Evolutionary conservation across 805 yeast species (phyloP).

Genomic region (Candida rishiriensis): DNA sequence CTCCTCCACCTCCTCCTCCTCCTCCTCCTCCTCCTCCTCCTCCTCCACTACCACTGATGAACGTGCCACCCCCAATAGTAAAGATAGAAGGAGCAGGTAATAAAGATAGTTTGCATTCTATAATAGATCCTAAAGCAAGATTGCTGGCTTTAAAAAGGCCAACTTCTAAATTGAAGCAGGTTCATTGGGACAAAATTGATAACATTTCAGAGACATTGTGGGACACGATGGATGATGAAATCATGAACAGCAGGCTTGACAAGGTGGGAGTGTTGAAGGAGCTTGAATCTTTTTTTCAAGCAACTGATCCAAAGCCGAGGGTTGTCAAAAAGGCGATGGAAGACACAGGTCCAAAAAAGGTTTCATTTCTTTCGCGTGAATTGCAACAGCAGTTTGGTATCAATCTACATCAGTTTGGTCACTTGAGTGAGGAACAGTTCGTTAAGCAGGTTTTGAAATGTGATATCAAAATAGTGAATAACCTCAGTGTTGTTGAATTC

Average conservation of each 20-base stretch:
- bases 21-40: conserved; percentile 15
- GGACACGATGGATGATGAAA: conserved; percentile 43
- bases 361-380: conserved; percentile 62
- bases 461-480: conserved; percentile 49
- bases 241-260: conserved; percentile 45
- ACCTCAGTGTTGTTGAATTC: conserved; percentile 61
- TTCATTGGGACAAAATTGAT: conserved; percentile 79
- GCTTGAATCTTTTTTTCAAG: conserved; percentile 55
- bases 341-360: conserved; percentile 42
- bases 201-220: conserved; percentile 58
- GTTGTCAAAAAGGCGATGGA: conserved; percentile 27
- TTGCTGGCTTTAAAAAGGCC: conserved; percentile 15
- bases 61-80: conserved; percentile 8
- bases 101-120: neutral
- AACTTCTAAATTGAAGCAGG: conserved; percentile 55
- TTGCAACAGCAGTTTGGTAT: conserved; percentile 77
- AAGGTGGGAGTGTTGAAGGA: conserved; percentile 62
- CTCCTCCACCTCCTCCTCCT: conserved; percentile 1
- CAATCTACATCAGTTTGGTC: conserved; percentile 61
- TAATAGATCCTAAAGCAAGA: conserved; percentile 1
- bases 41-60: conserved; percentile 3
- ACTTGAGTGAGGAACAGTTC: conserved; percentile 49
- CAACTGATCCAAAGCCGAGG: conserved; percentile 23
- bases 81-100: conserved; percentile 6
- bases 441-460: conserved; percentile 54